Conservation (phyloP, 148 eudicot genomes). For the Silene uniflora region DNA sequence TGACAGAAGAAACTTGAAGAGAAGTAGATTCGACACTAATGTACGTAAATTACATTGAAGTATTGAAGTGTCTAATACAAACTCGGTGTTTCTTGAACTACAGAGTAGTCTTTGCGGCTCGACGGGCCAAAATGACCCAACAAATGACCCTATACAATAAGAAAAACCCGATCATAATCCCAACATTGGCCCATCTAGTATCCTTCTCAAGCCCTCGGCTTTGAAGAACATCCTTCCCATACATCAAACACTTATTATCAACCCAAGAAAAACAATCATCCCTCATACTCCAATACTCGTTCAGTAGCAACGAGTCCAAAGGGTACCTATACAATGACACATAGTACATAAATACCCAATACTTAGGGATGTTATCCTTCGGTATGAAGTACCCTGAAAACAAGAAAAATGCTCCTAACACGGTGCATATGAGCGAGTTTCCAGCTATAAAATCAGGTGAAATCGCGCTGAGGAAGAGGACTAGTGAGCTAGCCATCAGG, state of each 20-base stretch:
- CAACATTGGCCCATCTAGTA: slow-evolving; percentile 82
- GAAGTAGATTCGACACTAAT: no score
- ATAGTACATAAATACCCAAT: slow-evolving; percentile 96
- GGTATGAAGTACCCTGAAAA: slow-evolving; percentile 94
- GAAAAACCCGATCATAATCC: slow-evolving; percentile 81
- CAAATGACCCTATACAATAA: slow-evolving; percentile 74
- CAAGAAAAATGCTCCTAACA: slow-evolving; percentile 79
- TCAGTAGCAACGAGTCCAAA: slow-evolving; percentile 63
- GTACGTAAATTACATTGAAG: no score
- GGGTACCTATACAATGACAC: slow-evolving; percentile 83
- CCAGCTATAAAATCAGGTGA: slow-evolving; percentile 91
- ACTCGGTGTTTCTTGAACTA: slow-evolving; percentile 1
- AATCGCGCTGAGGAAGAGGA: slow-evolving; percentile 72
- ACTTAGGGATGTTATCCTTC: slow-evolving; percentile 72
- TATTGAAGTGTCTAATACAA: no score
- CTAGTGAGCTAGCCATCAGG: slow-evolving; percentile 92
- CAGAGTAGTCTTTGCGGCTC: slow-evolving; percentile 65
- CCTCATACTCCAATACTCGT: slow-evolving; percentile 82
- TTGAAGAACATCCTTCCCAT: slow-evolving; percentile 64
- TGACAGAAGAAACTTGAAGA: no score
- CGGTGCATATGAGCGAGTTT: slow-evolving; percentile 83
- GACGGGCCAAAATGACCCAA: slow-evolving; percentile 70
- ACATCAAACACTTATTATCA: slow-evolving; percentile 45
- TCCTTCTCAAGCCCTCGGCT: slow-evolving; percentile 72
- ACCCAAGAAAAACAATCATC: slow-evolving; percentile 55